Percentiles rank a stretch among this genome's conserved stretches.
phyloP scores from a whole-genome alignment of 805 yeast genomes.

The Brettanomyces sp. region DNA sequence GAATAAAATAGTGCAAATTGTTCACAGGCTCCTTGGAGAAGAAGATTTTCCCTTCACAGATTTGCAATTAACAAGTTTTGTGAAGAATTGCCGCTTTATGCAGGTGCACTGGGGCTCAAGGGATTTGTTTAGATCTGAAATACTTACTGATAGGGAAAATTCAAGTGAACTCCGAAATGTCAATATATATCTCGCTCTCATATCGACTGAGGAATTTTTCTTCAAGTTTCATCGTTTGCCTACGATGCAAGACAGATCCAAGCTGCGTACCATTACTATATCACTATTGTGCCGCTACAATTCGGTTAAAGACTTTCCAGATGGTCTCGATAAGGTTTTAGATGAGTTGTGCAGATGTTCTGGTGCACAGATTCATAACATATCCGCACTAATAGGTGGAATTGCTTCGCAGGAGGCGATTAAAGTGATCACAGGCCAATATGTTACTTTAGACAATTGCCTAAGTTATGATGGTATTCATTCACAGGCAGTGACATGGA shows the following conservation, averaged over 20 bases:
- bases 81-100: conserved; percentile 51
- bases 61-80: conserved; percentile 28
- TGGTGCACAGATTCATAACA: conserved; percentile 44
- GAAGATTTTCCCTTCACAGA: neutral
- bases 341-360: conserved; percentile 32
- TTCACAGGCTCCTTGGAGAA: neutral
- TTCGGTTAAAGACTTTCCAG: conserved; percentile 20
- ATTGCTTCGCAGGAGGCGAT: conserved; percentile 77
- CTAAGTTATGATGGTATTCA: conserved; percentile 65
- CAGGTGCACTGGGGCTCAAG: conserved; percentile 39
- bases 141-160: conserved; percentile 1
- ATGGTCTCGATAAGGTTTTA: conserved; percentile 29
- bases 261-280: conserved; percentile 16
- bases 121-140: conserved; percentile 10
- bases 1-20: conserved; percentile 25
- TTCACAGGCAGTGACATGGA: conserved; percentile 32
- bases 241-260: conserved; percentile 10
- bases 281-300: conserved; percentile 17
- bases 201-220: conserved; percentile 23
- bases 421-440: conserved; percentile 69
- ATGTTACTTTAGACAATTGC: conserved; percentile 65
- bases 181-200: conserved; percentile 33
- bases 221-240: conserved; percentile 8
- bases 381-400: conserved; percentile 72
- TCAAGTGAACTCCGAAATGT: neutral